A percentile compares a stretch with the other conserved stretches of the same genome.
Conservation (phyloP, 306 rosid genomes). For the Parietaria judaica region DNA sequence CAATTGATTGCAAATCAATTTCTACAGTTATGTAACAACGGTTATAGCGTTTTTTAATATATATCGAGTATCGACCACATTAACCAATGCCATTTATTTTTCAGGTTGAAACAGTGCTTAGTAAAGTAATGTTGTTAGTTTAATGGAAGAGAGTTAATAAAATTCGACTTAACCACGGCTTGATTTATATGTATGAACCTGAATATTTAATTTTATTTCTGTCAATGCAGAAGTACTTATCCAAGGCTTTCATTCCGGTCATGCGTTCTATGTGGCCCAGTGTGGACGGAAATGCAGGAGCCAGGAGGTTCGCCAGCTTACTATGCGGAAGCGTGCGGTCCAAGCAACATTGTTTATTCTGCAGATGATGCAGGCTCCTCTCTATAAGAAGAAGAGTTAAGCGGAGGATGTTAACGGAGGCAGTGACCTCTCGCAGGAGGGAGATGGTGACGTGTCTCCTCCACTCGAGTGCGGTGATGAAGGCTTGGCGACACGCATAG, state of each 20-base stretch:
- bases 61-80: neutral
- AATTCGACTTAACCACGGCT: too few species aligned
- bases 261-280: slow-evolving; percentile 98
- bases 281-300: slow-evolving; percentile 51
- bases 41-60: too few species aligned
- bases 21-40: too few species aligned
- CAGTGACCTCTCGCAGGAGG: slow-evolving; percentile 36
- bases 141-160: too few species aligned
- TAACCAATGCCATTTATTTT: slow-evolving; percentile 11
- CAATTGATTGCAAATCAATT: too few species aligned
- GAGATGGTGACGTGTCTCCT: slow-evolving; percentile 37
- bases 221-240: slow-evolving; percentile 63
- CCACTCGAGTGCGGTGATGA: slow-evolving; percentile 76
- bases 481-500: slow-evolving; percentile 79
- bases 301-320: slow-evolving; percentile 45
- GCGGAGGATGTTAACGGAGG: slow-evolving; percentile 33
- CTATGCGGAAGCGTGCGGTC: slow-evolving; percentile 81
- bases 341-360: slow-evolving; percentile 94
- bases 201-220: slow-evolving; percentile 9
- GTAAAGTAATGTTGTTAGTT: too few species aligned
- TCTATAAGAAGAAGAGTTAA: slow-evolving; percentile 44
- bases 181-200: neutral
- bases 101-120: slow-evolving; percentile 87
- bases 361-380: slow-evolving; percentile 85
- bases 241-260: slow-evolving; percentile 69